Conservation (phyloP, 768 basidiomycete species). For the Floccularia luteovirens region DNA sequence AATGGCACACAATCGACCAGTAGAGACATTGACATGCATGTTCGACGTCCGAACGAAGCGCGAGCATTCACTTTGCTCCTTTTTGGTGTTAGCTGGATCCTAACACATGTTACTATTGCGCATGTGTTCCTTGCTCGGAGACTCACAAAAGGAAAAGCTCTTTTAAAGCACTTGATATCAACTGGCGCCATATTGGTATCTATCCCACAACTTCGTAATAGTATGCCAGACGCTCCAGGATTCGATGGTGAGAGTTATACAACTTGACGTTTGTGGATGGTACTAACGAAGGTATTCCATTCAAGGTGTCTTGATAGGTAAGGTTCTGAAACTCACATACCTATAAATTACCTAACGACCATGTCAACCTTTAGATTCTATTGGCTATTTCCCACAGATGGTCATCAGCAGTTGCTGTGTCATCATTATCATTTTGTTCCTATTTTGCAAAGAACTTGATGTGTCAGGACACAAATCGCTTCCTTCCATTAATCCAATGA, state of each 20-base stretch:
- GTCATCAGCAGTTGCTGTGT: conserved; percentile 32
- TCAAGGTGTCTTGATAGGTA: conserved; percentile 42
- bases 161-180: conserved; percentile 30
- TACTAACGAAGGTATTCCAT: background rate
- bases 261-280: background rate
- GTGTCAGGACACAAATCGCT: conserved; percentile 7
- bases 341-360: background rate
- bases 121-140: conserved; percentile 35
- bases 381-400: conserved; percentile 58
- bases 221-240: conserved; percentile 53
- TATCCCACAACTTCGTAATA: conserved; percentile 41
- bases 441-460: conserved; percentile 35
- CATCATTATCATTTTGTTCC: conserved; percentile 30
- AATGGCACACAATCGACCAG: conserved; percentile 19
- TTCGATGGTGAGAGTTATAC: conserved; percentile 28
- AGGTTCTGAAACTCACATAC: conserved; percentile 3
- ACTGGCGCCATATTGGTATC: conserved; percentile 33
- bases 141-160: conserved; percentile 16
- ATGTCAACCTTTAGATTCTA: conserved; percentile 27
- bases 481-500: conserved; percentile 6
- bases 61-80: conserved; percentile 36
- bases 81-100: conserved; percentile 43
- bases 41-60: conserved; percentile 35
- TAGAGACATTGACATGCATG: conserved; percentile 37
- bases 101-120: conserved; percentile 43